phyloP scores from a whole-genome alignment of 257 asterid genomes.

The Salvia hispanica region DNA sequence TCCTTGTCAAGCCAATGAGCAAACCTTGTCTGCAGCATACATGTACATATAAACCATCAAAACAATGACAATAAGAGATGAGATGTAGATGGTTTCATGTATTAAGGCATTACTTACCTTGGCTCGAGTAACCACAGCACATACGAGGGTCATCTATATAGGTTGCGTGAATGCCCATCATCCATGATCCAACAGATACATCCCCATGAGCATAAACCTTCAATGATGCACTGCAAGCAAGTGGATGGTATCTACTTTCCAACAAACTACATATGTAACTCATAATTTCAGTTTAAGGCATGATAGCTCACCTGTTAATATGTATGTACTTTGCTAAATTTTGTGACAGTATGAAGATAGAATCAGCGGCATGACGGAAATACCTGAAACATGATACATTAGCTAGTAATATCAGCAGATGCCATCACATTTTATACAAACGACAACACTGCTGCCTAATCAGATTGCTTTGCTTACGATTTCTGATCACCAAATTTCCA shows the following conservation, averaged over 20 bases:
- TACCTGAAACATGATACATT: slow-evolving; percentile 54
- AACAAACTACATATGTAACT: background rate
- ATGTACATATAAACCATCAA: no score
- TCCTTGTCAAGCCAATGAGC: no score
- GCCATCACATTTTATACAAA: no score
- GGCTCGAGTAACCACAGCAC: slow-evolving; percentile 68
- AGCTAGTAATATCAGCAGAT: no score
- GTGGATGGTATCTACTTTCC: background rate
- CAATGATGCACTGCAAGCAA: slow-evolving; percentile 71
- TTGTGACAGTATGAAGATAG: slow-evolving; percentile 64
- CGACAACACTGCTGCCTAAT: no score
- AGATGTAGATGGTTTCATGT: no score
- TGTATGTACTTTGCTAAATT: slow-evolving; percentile 71
- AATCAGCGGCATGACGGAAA: slow-evolving; percentile 87
- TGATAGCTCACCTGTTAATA: slow-evolving; percentile 74
- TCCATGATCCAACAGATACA: slow-evolving; percentile 91
- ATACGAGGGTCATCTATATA: slow-evolving; percentile 78
- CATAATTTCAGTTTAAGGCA: slow-evolving; percentile 9
- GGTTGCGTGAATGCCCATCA: slow-evolving; percentile 86
- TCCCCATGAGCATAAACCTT: slow-evolving; percentile 85
- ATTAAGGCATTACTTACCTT: slow-evolving; percentile 47
- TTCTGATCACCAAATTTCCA: no score
- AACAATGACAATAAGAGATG: no score
- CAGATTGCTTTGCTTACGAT: no score
- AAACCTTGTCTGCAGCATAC: no score